These are phyloP conservation scores for Sistotremastrum niveocremeum DNA, from an alignment of 768 basidiomycete species.

Conservation along the genomic window DNA sequence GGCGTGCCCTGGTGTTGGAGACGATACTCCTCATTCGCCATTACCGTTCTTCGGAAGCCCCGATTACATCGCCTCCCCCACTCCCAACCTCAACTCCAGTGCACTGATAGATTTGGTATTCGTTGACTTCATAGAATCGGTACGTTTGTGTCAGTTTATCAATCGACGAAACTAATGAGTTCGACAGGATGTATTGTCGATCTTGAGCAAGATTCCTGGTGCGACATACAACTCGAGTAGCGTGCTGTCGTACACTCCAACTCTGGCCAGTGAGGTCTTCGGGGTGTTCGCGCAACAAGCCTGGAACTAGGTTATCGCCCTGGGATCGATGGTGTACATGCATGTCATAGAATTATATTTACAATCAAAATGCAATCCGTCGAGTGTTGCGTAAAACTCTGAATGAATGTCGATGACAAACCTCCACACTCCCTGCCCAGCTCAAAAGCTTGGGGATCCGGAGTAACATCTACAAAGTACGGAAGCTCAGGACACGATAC, in stretches of 20 bases:
- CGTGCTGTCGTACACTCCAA: slow-evolving; percentile 38
- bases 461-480: too few species aligned
- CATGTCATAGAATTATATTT: too few species aligned
- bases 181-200: slow-evolving; percentile 21
- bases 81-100: slow-evolving; percentile 35
- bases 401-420: too few species aligned
- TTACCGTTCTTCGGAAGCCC: slow-evolving; percentile 42
- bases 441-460: too few species aligned
- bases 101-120: slow-evolving; percentile 63
- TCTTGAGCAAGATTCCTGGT: slow-evolving; percentile 38
- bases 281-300: slow-evolving; percentile 40
- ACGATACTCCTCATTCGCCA: slow-evolving; percentile 55
- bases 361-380: too few species aligned
- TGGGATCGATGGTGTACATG: too few species aligned
- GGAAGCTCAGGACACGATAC: too few species aligned
- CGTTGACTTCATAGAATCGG: slow-evolving; percentile 47
- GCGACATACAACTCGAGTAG: slow-evolving; percentile 39
- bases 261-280: slow-evolving; percentile 36
- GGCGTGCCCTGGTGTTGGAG: slow-evolving; percentile 64
- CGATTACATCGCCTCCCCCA: slow-evolving; percentile 42
- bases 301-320: slow-evolving; percentile 8
- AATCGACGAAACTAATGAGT: too few species aligned
- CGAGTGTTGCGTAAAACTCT: too few species aligned
- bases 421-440: too few species aligned
- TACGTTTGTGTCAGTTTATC: slow-evolving; percentile 10